Base-by-base conservation (phyloP, 768 basidiomycete species). In the Trametes cubensis region DNA sequence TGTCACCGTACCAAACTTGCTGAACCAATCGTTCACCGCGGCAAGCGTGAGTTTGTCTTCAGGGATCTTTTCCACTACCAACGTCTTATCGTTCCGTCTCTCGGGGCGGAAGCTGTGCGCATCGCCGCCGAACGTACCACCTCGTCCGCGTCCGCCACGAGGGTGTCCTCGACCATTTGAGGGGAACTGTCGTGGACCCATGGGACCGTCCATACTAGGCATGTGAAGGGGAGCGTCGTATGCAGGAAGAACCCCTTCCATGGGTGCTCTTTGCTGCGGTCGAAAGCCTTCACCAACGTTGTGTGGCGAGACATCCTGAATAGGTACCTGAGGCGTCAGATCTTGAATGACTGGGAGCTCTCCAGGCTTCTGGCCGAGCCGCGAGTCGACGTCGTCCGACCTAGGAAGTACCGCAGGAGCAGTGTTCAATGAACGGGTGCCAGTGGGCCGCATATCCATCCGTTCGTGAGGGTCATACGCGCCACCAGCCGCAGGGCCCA, bases 51-150 rank as follows among this genome's bases (percentile, higher is more conserved):
- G 81, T 66, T 90, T 87, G 63, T 92, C 88, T 52, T 87, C 83
- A 0, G 95, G 95, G 59, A 98, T 95, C 77, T 95, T 95, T 75
- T 97, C 94, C 39, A 98, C 89, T 15, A 97, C 93, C 21, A 98
- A 80, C 0, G 91, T 94, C 75, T 88, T 90, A 73, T 88, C 86
- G 62, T 83, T 84, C 60, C 87, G 80, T 64, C 83, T 82, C 64
- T 86, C 85, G 26, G 85, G 85, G 11, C 84, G 84, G 78, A 89
- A 88, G 58, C 79, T 84, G 61, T 85, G 84, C 7, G 80, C 84
- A 30, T 89, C 88, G 6, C 83, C 85, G 50, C 80, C 75, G 67
- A 89, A 90, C n/a, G 79, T 80, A 28, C 87, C 85, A 28, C 77
- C 76, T 4, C 83, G 81, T 10, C 70, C 69, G 52, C 81, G 74